A percentile compares a stretch with the other conserved stretches of the same genome.
phyloP scores from a whole-genome alignment of 1,139 yeast species.

The Pneumocystis sp. region DNA sequence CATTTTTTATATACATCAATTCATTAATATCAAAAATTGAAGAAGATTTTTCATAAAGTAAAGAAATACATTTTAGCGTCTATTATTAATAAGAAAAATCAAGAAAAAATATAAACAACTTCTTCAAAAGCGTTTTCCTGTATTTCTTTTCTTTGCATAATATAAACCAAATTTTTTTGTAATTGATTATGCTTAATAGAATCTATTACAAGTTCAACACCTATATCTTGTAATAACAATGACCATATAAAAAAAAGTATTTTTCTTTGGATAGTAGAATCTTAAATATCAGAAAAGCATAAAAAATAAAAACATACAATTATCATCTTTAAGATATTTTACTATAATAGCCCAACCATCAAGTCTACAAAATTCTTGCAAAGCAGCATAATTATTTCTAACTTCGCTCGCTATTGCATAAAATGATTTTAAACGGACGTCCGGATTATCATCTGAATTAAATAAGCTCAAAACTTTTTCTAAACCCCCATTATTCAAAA shows the following conservation, averaged over 20 bases:
- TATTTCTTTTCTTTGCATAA: not conserved
- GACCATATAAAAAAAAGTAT: not conserved
- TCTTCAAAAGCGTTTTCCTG: not conserved
- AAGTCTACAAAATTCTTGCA: conserved; percentile 36
- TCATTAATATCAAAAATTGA: not conserved
- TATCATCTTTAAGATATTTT: conserved; percentile 13
- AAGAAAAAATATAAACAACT: not conserved
- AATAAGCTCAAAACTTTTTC: conserved; percentile 33
- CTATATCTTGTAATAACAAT: not conserved
- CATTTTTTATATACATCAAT: not conserved
- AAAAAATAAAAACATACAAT: not conserved
- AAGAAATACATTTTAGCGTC: not conserved
- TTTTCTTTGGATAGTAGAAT: not conserved
- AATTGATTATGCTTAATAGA: not conserved
- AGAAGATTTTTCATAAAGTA: not conserved
- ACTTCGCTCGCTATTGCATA: conserved; percentile 64
- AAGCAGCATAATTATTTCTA: conserved; percentile 53
- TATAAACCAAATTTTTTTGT: not conserved
- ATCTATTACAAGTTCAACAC: not conserved
- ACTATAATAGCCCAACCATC: conserved; percentile 49
- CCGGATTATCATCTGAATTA: conserved; percentile 22
- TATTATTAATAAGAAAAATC: not conserved
- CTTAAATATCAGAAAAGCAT: not conserved
- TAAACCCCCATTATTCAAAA: conserved; percentile 35
- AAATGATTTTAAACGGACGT: conserved; percentile 46